Percentiles rank a stretch among this genome's conserved stretches.
phyloP scores from a whole-genome alignment of 169 alveolate genomes.

The Plasmodium cynomolgi region DNA sequence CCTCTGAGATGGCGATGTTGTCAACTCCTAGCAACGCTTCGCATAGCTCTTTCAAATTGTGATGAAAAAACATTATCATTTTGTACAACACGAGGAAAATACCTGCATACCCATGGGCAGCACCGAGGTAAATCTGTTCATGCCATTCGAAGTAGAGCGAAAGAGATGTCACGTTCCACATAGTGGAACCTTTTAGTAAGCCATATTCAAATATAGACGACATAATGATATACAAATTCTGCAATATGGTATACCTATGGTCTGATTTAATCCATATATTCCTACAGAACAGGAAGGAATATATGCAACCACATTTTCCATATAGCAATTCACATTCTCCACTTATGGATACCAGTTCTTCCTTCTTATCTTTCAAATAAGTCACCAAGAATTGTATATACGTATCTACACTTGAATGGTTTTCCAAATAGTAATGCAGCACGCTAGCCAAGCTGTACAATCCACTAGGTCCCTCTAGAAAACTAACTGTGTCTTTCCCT shows the following conservation, averaged over 20 bases:
- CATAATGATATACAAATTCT: conserved; percentile 41
- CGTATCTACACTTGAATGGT: conserved; percentile 3
- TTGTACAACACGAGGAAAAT: conserved; percentile 38
- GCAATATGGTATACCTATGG: conserved; percentile 14
- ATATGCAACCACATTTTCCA: conserved; percentile 67
- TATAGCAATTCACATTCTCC: conserved; percentile 66
- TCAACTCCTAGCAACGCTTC: neutral
- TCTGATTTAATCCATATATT: conserved; percentile 34
- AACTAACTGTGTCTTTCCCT: conserved; percentile 11
- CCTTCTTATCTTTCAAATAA: conserved; percentile 7
- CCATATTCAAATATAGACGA: conserved; percentile 67
- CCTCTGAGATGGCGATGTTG: neutral
- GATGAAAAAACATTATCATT: conserved; percentile 17
- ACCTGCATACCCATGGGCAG: conserved; percentile 72
- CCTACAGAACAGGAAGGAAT: conserved; percentile 61
- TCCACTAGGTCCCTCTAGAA: conserved; percentile 47
- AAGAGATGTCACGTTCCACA: conserved; percentile 21
- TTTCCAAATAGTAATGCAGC: conserved; percentile 47
- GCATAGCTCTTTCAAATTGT: conserved; percentile 27
- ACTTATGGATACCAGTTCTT: conserved; percentile 16
- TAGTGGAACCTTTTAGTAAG: neutral
- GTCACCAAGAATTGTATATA: conserved; percentile 24
- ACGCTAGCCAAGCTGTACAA: conserved; percentile 32
- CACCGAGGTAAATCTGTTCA: conserved; percentile 48
- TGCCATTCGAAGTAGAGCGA: conserved; percentile 59